Conservation (phyloP, 2,329 filamentous ascomycete genomes). For the Sporothrix pallida region DNA sequence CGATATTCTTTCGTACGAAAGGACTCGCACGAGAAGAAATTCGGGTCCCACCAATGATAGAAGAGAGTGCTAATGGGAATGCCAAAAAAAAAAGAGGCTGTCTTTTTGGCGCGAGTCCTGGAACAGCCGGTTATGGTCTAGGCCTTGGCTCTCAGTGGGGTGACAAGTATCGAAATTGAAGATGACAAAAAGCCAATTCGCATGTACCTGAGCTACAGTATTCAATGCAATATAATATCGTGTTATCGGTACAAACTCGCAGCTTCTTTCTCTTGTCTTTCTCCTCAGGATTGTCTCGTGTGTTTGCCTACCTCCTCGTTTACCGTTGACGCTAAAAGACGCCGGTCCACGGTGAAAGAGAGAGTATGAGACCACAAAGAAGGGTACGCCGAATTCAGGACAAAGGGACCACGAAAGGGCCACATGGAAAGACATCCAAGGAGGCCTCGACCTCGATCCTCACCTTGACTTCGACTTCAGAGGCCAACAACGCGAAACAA, state of each 20-base stretch:
- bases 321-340: not conserved
- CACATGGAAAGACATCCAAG: not conserved
- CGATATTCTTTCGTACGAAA: constrained; percentile 19
- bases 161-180: no score
- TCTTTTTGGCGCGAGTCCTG: no score
- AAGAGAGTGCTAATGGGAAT: no score
- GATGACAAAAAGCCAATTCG: no score
- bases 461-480: no score
- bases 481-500: not conserved
- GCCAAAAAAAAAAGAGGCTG: no score
- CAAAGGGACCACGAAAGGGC: not conserved
- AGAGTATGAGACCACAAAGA: not conserved
- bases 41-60: not conserved
- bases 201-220: no score
- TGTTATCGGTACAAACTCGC: no score
- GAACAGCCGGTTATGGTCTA: not conserved
- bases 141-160: not conserved
- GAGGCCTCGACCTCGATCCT: constrained; percentile 4
- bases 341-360: not conserved
- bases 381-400: not conserved
- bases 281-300: no score
- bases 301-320: not conserved
- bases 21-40: not conserved
- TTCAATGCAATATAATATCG: no score
- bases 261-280: not conserved